phyloP scores from a whole-genome alignment of 139 green algal species.

The Limnomonas spitsbergensis region DNA sequence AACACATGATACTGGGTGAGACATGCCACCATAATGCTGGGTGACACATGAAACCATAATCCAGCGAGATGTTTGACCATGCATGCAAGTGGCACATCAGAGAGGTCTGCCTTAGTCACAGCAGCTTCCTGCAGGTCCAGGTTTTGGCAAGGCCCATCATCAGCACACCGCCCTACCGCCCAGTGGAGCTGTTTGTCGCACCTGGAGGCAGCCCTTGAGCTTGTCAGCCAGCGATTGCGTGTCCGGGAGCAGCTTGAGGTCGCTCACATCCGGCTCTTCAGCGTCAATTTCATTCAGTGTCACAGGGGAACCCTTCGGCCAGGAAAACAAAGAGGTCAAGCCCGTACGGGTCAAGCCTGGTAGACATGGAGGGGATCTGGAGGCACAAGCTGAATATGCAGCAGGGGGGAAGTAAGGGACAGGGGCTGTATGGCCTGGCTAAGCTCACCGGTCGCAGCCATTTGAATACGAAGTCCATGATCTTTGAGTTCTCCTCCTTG shows the following conservation, averaged over 20 bases:
- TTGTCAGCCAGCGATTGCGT: conserved; percentile 65
- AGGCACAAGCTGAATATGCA: too few relatives aligned
- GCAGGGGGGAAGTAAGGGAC: too few relatives aligned
- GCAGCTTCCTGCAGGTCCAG: too few relatives aligned
- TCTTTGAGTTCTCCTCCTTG: conserved; percentile 77
- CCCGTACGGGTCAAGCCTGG: too few relatives aligned
- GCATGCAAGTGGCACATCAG: too few relatives aligned
- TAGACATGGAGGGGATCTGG: too few relatives aligned
- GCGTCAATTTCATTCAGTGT: conserved; percentile 61
- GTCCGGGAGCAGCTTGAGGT: conserved; percentile 71
- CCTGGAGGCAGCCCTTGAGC: conserved; percentile 67
- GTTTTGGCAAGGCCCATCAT: too few relatives aligned
- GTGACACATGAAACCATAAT: not conserved
- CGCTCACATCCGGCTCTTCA: conserved; percentile 69
- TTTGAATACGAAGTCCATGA: conserved; percentile 83
- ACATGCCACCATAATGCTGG: not conserved
- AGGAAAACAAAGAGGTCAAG: too few relatives aligned
- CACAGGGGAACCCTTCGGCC: conserved; percentile 43
- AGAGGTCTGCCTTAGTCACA: too few relatives aligned
- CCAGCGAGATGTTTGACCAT: not conserved
- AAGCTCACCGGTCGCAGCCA: conserved; percentile 38
- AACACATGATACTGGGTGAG: not conserved
- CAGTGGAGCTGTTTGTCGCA: too few relatives aligned
- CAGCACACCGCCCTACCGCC: too few relatives aligned
- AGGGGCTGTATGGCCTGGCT: too few relatives aligned